phyloP scores from a whole-genome alignment of 768 basidiomycete genomes.

The Amyloporia xantha region DNA sequence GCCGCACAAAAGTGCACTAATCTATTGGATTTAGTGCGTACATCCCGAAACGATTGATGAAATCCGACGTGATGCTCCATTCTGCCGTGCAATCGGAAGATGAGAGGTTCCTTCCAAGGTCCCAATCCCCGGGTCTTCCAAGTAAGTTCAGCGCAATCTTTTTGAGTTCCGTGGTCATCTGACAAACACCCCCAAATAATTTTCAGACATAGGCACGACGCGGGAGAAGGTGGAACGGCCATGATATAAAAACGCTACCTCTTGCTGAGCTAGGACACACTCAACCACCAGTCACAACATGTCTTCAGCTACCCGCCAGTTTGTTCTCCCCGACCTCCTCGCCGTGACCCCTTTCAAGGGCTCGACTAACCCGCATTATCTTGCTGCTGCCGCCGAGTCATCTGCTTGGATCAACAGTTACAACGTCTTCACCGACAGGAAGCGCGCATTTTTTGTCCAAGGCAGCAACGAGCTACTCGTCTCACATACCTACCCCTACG shows the following conservation, averaged over 20 bases:
- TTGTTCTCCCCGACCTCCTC: constrained; percentile 53
- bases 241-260: neutral
- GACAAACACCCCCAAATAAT: neutral
- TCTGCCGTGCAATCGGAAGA: neutral
- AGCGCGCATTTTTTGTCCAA: constrained; percentile 57
- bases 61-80: neutral
- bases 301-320: constrained; percentile 22
- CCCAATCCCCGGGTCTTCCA: neutral
- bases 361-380: constrained; percentile 53
- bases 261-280: neutral
- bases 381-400: constrained; percentile 50
- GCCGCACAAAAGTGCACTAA: no score
- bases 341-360: constrained; percentile 41
- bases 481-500: constrained; percentile 58
- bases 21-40: no score
- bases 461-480: constrained; percentile 59
- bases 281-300: constrained; percentile 1
- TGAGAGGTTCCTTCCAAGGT: neutral
- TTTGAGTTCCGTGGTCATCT: neutral
- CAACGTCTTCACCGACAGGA: constrained; percentile 52
- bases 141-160: neutral
- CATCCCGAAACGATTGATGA: no score
- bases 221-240: neutral
- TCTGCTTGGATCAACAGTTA: constrained; percentile 61
- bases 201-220: neutral